Evolutionary conservation across 2,329 filamentous ascomycete genomes (phyloP).

Genomic region (Aspergillus niger): DNA sequence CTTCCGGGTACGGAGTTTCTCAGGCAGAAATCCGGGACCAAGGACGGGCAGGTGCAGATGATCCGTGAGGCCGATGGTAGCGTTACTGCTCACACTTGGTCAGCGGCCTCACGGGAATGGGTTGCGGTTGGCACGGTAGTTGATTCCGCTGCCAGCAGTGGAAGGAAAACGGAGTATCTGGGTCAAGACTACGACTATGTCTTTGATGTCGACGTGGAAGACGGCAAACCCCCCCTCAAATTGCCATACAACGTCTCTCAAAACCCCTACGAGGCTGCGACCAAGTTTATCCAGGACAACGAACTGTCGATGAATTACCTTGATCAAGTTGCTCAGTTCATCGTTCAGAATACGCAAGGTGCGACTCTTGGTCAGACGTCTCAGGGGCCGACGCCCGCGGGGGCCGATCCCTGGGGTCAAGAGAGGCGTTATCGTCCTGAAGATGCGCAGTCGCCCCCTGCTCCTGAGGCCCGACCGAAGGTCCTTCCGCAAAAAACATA

Average conservation of each 20-base stretch:
- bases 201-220: slow-evolving; percentile 94
- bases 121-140: slow-evolving; percentile 92
- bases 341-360: slow-evolving; percentile 84
- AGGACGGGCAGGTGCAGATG: slow-evolving; percentile 94
- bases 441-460: slow-evolving; percentile 48
- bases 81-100: slow-evolving; percentile 88
- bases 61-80: slow-evolving; percentile 79
- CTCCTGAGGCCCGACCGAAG: slow-evolving; percentile 53
- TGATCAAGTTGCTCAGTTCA: slow-evolving; percentile 91
- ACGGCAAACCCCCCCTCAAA: slow-evolving; percentile 88
- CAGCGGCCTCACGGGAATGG: slow-evolving; percentile 71
- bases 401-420: slow-evolving; percentile 73
- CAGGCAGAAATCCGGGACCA: slow-evolving; percentile 78
- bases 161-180: slow-evolving; percentile 72
- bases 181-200: slow-evolving; percentile 95
- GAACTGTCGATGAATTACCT: slow-evolving; percentile 84
- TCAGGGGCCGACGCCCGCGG: slow-evolving; percentile 49
- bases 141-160: slow-evolving; percentile 79
- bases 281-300: slow-evolving; percentile 86
- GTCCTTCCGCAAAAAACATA: slow-evolving; percentile 78
- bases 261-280: slow-evolving; percentile 88
- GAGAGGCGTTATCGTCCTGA: slow-evolving; percentile 79
- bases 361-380: slow-evolving; percentile 70
- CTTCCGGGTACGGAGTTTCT: slow-evolving; percentile 87
- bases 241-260: slow-evolving; percentile 91